These are phyloP conservation scores for Thalassiosira mediterranea DNA, from an alignment of 352 stramenopile genomes.

Conservation along the genomic window DNA sequence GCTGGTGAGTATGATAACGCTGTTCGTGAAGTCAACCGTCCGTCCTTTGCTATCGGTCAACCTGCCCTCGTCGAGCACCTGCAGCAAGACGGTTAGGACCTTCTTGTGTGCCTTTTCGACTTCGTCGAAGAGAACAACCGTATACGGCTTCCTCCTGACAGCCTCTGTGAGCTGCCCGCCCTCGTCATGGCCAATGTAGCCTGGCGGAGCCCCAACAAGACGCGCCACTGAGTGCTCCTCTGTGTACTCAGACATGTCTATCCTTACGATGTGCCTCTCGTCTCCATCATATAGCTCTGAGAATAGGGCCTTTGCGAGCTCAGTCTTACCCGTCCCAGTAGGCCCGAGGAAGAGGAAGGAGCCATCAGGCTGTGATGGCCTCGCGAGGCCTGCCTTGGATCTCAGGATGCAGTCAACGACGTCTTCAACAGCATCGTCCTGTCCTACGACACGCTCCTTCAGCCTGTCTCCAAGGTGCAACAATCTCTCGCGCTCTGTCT, in stretches of 20 bases:
- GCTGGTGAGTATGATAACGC: constrained; percentile 96
- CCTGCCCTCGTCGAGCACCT: constrained; percentile 97
- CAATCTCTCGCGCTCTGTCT: constrained; percentile 91
- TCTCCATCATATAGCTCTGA: constrained; percentile 94
- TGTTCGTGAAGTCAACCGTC: constrained; percentile 97
- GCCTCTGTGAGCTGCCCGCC: constrained; percentile 95
- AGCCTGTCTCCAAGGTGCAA: constrained; percentile 92
- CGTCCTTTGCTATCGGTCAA: constrained; percentile 95
- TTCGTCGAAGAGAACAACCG: constrained; percentile 96
- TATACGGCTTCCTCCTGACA: constrained; percentile 94
- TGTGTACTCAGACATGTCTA: constrained; percentile 99
- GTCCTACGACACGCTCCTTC: constrained; percentile 91
- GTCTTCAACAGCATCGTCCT: constrained; percentile 90
- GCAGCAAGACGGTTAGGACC: constrained; percentile 95
- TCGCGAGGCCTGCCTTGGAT: constrained; percentile 90
- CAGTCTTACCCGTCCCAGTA: constrained; percentile 88
- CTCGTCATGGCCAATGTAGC: constrained; percentile 95
- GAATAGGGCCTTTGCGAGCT: constrained; percentile 92
- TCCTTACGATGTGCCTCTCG: constrained; percentile 91
- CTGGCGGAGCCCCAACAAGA: constrained; percentile 93
- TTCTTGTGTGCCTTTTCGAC: constrained; percentile 97
- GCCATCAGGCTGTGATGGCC: constrained; percentile 89
- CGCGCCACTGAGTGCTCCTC: constrained; percentile 93
- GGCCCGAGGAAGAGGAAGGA: constrained; percentile 96
- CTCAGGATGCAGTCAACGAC: constrained; percentile 92